phyloP scores from a whole-genome alignment of 352 stramenopile species.

The Phytophthora cajani region DNA sequence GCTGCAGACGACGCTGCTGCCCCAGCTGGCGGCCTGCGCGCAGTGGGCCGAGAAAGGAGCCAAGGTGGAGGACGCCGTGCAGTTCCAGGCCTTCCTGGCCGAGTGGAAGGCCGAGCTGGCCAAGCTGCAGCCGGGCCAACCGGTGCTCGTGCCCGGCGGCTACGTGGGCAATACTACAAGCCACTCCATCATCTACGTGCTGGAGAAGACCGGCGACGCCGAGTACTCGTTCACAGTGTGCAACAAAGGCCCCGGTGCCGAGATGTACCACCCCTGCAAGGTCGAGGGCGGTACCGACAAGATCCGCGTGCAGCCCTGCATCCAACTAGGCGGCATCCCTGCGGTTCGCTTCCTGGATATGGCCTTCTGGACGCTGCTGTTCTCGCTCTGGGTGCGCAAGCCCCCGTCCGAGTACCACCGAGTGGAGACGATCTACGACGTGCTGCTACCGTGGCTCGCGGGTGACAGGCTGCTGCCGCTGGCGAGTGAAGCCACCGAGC shows the following conservation, averaged over 20 bases:
- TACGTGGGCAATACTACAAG: constrained; percentile 78
- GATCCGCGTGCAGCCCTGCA: constrained; percentile 80
- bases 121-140: constrained; percentile 46
- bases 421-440: constrained; percentile 89
- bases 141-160: constrained; percentile 75
- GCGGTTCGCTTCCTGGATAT: constrained; percentile 77
- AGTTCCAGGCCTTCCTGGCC: constrained; percentile 69
- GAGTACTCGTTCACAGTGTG: constrained; percentile 87
- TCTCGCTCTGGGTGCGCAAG: constrained; percentile 87
- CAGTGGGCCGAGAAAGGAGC: constrained; percentile 62
- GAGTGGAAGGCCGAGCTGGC: constrained; percentile 74
- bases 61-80: constrained; percentile 67
- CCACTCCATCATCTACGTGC: constrained; percentile 84
- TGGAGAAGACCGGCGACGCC: constrained; percentile 70
- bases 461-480: constrained; percentile 76
- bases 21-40: constrained; percentile 60
- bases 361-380: constrained; percentile 86
- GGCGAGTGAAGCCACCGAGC: constrained; percentile 43
- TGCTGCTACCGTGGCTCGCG: constrained; percentile 88
- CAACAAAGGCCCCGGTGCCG: constrained; percentile 86
- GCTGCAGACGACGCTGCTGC: constrained; percentile 52
- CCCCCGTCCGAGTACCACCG: constrained; percentile 88
- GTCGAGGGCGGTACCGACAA: constrained; percentile 44
- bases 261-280: constrained; percentile 80
- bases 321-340: constrained; percentile 73